Evolutionary conservation across 805 yeast species (phyloP), one percentile per base, ranked within the genome.

Genomic region (Yarrowia sp.): DNA sequence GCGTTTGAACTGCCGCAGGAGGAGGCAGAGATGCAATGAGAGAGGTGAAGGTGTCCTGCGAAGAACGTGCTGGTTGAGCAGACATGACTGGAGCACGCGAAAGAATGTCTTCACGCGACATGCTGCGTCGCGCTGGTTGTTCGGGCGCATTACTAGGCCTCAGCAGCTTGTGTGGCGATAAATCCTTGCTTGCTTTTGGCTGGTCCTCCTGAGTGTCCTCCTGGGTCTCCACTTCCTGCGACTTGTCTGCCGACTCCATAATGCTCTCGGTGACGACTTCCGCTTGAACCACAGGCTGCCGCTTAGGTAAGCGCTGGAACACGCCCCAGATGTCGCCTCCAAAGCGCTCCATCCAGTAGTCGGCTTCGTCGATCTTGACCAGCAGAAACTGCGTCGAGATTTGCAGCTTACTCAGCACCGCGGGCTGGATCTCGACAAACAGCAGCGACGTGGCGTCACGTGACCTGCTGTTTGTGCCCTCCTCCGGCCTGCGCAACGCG

Each of bases 341-440:
- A 47, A 47, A 47, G 31, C 39, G 56, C 56, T 47, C 56, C 56
- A 47, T 32, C 56, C 56, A 47, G n/a, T 13, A 33, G 8, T 33
- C 56, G n/a, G 6, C 56, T 2, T 32, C 39, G 31, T 47, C 56
- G 22, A 47, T 32, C n/a, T 10, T 21, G n/a, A 47, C 56, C 27
- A 22, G 9, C 31, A 47, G 13, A 32, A 47, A 47, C 39, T 31
- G 39, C 31, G 39, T 32, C 39, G 56, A 10, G 6, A 47, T 10
- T 5, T 32, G 22, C 56, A 47, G 56, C 56, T 32, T 21, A n/a
- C 7, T 47, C 13, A 31, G 39, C 39, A 47, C 1, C 4, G 29
- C 21, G 2, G 38, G 21, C 39, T 19, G 53, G 24, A 47, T 31
- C n/a, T 47, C 55, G 6, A 47, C 19, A 18, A 47, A 47, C 12